These are phyloP conservation scores for Pseudogymnoascus sp. DNA, from an alignment of 2,329 filamentous ascomycete genomes.

Conservation along the genomic window DNA sequence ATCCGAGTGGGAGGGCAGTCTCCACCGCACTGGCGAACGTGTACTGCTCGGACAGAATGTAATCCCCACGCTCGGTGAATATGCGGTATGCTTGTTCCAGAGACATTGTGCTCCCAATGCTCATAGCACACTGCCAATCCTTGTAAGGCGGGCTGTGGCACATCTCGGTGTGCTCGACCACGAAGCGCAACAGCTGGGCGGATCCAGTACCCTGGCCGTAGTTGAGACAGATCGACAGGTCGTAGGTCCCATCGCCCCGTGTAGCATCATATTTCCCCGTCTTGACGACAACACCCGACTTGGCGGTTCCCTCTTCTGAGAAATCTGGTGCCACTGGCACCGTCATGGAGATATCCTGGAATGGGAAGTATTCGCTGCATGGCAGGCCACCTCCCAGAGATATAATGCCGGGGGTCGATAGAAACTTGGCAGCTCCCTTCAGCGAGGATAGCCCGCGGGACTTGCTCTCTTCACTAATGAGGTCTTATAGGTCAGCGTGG, in stretches of 20 bases:
- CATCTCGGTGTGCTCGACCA: constrained; percentile 93
- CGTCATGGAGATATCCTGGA: constrained; percentile 67
- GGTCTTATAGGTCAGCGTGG: constrained; percentile 27
- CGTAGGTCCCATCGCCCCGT: constrained; percentile 48
- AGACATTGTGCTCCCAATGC: constrained; percentile 76
- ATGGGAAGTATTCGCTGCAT: constrained; percentile 85
- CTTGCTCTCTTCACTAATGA: constrained; percentile 55
- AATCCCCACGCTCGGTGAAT: constrained; percentile 68
- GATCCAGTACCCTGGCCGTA: constrained; percentile 84
- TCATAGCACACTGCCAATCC: constrained; percentile 82
- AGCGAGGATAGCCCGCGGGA: constrained; percentile 60
- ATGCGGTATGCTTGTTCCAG: constrained; percentile 79
- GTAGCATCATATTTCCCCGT: constrained; percentile 79
- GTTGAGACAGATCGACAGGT: constrained; percentile 84
- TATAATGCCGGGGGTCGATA: constrained; percentile 75
- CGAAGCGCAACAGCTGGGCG: constrained; percentile 78
- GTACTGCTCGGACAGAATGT: constrained; percentile 80
- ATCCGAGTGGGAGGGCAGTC: constrained; percentile 53
- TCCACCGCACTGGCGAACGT: constrained; percentile 71
- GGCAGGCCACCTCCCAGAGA: constrained; percentile 89
- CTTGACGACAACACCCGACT: constrained; percentile 50
- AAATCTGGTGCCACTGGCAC: constrained; percentile 64
- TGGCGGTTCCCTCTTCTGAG: constrained; percentile 57
- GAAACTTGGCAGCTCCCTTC: constrained; percentile 71
- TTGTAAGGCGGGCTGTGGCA: constrained; percentile 79